Evolutionary conservation across 192 early-diverging fungal genomes (phyloP), one percentile per base, ranked within the genome.

Genomic region (Mortierella antarctica): DNA sequence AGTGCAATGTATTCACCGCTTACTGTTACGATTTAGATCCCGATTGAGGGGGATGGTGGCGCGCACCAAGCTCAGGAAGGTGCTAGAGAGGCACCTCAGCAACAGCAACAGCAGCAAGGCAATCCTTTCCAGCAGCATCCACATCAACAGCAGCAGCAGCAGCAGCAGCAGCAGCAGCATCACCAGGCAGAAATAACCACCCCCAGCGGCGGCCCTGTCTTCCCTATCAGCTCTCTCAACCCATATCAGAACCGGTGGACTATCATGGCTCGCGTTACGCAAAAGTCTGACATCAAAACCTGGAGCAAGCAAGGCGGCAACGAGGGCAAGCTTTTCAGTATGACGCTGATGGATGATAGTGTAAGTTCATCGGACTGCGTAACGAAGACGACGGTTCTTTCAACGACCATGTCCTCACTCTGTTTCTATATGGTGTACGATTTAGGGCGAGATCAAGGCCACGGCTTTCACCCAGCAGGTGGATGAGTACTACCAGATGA

Each of bases 391-490:
- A 11, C 17, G n/a, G 7, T 55, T 55, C 15, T 12, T 55, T 55
- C 15, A 1, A 55, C 8, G 8, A 47, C 10, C n/a, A 5, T 41
- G 15, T 7, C 12, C 53, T 55, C 15, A n/a, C 53, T 55, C 5
- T 55, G 7, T 18, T 20, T 55, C 3, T 55, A 15, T 55, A 7
- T 55, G 18, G 7, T 15, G 12, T 55, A 44, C 6, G 20, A 12
- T 58, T n/a, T 73, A 95, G 93, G 92, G 95, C 52, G 97, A 98
- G 74, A 98, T 99, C 71, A 92, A 93, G 54, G 97, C 93, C 7
- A 98, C 98, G 4, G 92, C 82, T n/a, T 99, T 99, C 82, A 96
- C 92, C 49, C 93, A 96, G 52, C 89, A 93, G 59, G 96, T 94
- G 2, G 92, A 93, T 69, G 80, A 85, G 23, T 88, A 94, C 66